Evolutionary conservation across 1,139 yeast genomes (phyloP), one percentile per base, ranked within the genome.

Genomic region (Suhomyces bolitotheri): DNA sequence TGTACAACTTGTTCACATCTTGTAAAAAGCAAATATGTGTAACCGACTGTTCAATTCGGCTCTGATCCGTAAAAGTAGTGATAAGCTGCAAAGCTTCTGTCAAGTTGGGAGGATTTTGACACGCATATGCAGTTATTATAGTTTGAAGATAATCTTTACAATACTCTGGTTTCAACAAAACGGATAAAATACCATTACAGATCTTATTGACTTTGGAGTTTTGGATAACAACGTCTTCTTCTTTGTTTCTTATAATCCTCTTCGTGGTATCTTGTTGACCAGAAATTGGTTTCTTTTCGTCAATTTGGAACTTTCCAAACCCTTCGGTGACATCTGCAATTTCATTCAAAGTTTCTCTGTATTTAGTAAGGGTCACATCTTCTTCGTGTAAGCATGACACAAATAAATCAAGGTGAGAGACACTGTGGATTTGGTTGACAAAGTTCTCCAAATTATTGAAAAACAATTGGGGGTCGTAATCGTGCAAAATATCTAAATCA

Each of bases 11-110:
- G 53, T 88, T 88, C 22, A 89, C 95, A 61, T 92, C 99, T 54
- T 86, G 92, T 42, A 94, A 67, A 70, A 90, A 92, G 50, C 97
- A 88, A 40, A 92, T 65, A 54, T 92, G 97, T 25, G 86, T 80
- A 22, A 90, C 79, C 2, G 81, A 64, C 34, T 75, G 73, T 46
- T 82, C 89, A 22, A 74, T 76, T 45, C 76, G 76, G 27, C 73
- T 76, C 27, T 67, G 58, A 24, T 58, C 55, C 7, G 62, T 59
- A 43, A 76, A 65, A 0, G 73, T 53, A 2, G 82, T 73, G 40
- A 87, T 80, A 35, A 87, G 63, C 16, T 54, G 56, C 41, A 94
- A 71, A 0, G 97, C 97, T 26, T 80, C 82, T 24, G 71, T 76
- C 38, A 89, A 70, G 50, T 86, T 87, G 9, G 97, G 88, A 3